A percentile compares a stretch with the other conserved stretches of the same genome.
Evolutionary conservation across 805 yeast species (phyloP).

Genomic region (Priceomyces melissophilus): DNA sequence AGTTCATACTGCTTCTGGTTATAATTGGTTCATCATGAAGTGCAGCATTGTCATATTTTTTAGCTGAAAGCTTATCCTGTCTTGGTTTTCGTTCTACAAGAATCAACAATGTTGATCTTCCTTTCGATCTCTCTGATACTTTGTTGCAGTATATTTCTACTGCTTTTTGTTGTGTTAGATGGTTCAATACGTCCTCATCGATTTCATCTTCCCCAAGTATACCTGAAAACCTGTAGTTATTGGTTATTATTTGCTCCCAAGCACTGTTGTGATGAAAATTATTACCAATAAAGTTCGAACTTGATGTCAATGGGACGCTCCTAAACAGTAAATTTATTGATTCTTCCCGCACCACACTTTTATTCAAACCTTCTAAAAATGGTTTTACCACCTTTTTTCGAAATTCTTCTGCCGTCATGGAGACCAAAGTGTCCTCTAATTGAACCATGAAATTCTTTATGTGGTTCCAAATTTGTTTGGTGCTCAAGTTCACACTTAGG

Average conservation of each 20-base stretch:
- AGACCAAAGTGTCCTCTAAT: slow-evolving; percentile 33
- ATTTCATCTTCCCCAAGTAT: slow-evolving; percentile 27
- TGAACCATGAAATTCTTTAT: slow-evolving; percentile 46
- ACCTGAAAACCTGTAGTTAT: slow-evolving; percentile 39
- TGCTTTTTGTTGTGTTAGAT: slow-evolving; percentile 23
- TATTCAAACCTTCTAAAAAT: slow-evolving; percentile 25
- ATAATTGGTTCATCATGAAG: too few species aligned
- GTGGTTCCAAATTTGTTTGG: slow-evolving; percentile 39
- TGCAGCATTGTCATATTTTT: too few species aligned
- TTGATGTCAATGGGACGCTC: slow-evolving; percentile 23
- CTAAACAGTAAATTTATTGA: slow-evolving; percentile 18
- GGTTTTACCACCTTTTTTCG: slow-evolving; percentile 26
- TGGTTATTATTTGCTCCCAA: slow-evolving; percentile 49
- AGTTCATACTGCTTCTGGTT: too few species aligned
- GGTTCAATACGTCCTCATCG: slow-evolving; percentile 27
- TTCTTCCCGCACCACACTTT: slow-evolving; percentile 1
- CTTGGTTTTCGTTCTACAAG: slow-evolving; percentile 5
- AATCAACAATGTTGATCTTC: slow-evolving; percentile 7
- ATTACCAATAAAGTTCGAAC: slow-evolving; percentile 20
- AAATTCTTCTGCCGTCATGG: slow-evolving; percentile 35
- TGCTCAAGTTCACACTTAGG: slow-evolving; percentile 47
- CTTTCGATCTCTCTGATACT: slow-evolving; percentile 13
- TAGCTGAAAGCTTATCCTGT: slow-evolving; percentile 1
- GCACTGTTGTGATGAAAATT: slow-evolving; percentile 39
- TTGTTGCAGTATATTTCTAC: slow-evolving; percentile 7